Evolutionary conservation across 2,329 filamentous ascomycete genomes (phyloP), one percentile per base, ranked within the genome.

Genomic region (Stenocarpella maydis): DNA sequence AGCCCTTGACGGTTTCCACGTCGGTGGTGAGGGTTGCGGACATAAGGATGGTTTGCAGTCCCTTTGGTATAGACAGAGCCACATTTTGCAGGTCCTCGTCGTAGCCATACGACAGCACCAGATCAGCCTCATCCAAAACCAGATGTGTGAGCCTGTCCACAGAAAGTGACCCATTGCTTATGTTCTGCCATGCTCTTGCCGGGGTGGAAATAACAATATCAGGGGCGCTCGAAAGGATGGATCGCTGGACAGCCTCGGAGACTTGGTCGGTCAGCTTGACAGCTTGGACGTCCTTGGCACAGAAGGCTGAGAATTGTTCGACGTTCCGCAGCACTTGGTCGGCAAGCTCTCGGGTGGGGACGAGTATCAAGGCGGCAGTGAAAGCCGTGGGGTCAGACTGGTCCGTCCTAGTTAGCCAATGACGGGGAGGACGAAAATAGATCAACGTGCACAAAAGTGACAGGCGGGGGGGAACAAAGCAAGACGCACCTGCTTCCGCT

Each of bases 121-220:
- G 81, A 77, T 99, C 96, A 3, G 95, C 95, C 82, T 99, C 96
- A 78, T 99, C 96, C 65, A 99, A 90, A 0, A 98, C 92, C 19
- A 98, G 82, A 73, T 94, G 90, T 39, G 89, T 87, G 26, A 99
- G 85, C 58, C 88, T 86, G 19, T 91, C 87, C 39, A 97, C 82
- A 1, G 90, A 88, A 61, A 98, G 83, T 0, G 91, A 87, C 14
- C 90, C 89, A 63, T 85, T 90, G 76, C 92, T 92, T 75, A 97
- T 86, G 76, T 95, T 94, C 69, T 91, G 85, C 76, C 91, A 91
- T 17, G 92, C 94, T 75, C 93, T 87, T n/a, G 93, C 90, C 0
- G 96, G 96, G 0, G 97, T 99, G 0, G 95, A 92, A 53, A 99
- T 90, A 61, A 99, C 90, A 68, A 99, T 88, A 76, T 99, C 95